Evolutionary conservation across 1,284 basidiomycete species (phyloP).

Genomic region (Ustilago tritici): DNA sequence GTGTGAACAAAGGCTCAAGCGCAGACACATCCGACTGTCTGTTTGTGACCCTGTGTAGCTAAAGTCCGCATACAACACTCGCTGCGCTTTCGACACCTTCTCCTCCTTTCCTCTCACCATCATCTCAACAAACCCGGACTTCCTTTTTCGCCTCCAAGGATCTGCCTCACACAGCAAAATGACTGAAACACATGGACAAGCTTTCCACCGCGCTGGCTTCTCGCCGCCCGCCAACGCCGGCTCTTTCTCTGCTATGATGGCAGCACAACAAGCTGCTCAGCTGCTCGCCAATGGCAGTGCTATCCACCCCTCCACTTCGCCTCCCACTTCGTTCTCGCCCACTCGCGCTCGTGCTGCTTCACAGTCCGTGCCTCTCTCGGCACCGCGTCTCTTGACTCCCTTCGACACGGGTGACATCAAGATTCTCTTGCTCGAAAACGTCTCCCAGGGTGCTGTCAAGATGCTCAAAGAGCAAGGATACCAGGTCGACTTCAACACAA

Average conservation of each 20-base stretch:
- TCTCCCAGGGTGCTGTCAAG: constrained; percentile 88
- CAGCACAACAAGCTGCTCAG: constrained; percentile 51
- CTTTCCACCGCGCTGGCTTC: constrained; percentile 63
- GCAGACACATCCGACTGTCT: background rate
- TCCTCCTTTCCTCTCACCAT: background rate
- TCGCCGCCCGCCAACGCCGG: constrained; percentile 58
- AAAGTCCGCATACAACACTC: background rate
- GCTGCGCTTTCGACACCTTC: background rate
- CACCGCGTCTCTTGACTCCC: constrained; percentile 63
- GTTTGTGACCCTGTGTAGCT: background rate
- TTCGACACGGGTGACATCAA: constrained; percentile 66
- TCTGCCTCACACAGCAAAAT: constrained; percentile 9
- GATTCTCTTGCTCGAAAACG: constrained; percentile 92
- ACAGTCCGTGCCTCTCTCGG: constrained; percentile 37
- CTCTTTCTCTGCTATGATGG: constrained; percentile 65
- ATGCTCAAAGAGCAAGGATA: constrained; percentile 87
- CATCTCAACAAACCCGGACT: constrained; percentile 11
- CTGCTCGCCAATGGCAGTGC: constrained; percentile 38
- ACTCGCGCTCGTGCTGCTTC: constrained; percentile 50
- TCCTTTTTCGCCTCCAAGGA: constrained; percentile 7
- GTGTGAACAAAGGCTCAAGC: constrained; percentile 22
- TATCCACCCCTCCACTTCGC: constrained; percentile 43
- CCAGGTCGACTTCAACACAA: constrained; percentile 89
- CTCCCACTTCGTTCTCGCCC: constrained; percentile 43
- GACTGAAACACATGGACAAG: constrained; percentile 54